Conservation (phyloP, 345 rosid genomes). For the Hibiscus trionum region DNA sequence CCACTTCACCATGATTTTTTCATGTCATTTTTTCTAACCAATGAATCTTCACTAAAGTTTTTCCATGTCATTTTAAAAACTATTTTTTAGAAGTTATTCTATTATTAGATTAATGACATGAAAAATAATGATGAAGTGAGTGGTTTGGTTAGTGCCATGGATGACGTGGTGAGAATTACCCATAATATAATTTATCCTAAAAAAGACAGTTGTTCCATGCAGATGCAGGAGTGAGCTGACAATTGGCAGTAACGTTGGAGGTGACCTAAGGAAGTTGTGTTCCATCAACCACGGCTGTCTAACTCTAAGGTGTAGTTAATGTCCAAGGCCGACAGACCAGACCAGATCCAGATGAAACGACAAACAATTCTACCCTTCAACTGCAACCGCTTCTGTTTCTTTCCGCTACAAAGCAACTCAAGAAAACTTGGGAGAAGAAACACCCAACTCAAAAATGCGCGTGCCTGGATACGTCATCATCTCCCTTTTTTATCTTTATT, state of each 20-base stretch:
- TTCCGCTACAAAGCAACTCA: not conserved
- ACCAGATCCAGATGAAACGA: constrained; percentile 20
- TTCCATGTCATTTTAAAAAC: too few relatives aligned
- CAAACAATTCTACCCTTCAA: constrained; percentile 20
- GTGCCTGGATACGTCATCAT: constrained; percentile 49
- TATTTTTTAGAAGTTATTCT: too few relatives aligned
- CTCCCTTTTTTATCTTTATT: constrained; percentile 2
- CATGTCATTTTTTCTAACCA: too few relatives aligned
- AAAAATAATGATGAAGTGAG: too few relatives aligned
- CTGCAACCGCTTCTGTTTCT: constrained; percentile 4
- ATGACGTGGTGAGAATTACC: too few relatives aligned
- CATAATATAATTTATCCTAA: too few relatives aligned
- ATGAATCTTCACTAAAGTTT: too few relatives aligned
- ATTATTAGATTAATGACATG: too few relatives aligned
- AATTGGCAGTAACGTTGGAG: not conserved
- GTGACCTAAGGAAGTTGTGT: constrained; percentile 13
- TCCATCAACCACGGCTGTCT: not conserved
- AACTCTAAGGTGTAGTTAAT: constrained; percentile 27
- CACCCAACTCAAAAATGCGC: constrained; percentile 19
- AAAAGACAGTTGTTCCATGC: not conserved
- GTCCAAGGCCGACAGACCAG: constrained; percentile 31
- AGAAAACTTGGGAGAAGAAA: not conserved
- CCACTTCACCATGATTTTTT: too few relatives aligned
- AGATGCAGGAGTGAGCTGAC: not conserved
- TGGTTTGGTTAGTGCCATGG: too few relatives aligned